These are phyloP conservation scores for Ambrosiella cleistominuta DNA, from an alignment of 2,329 filamentous ascomycete species.

Conservation along the genomic window DNA sequence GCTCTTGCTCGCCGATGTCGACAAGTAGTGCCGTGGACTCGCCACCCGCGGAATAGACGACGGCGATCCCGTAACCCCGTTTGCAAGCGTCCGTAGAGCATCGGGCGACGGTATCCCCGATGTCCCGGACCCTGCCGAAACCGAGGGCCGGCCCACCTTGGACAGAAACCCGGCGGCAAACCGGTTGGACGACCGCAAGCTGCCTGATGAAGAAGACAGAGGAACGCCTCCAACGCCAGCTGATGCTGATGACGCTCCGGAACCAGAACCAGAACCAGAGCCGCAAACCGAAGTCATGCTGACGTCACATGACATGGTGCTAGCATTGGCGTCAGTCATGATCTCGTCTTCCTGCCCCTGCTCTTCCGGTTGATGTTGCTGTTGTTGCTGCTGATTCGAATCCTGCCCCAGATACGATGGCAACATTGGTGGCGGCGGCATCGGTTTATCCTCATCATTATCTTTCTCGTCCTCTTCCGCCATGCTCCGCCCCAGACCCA, in stretches of 20 bases:
- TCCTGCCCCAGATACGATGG: slow-evolving; percentile 9
- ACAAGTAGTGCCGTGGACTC: slow-evolving; percentile 8
- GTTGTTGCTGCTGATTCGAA: not conserved
- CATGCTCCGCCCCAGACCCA: slow-evolving; percentile 13
- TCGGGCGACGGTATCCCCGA: slow-evolving; percentile 8
- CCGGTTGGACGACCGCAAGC: slow-evolving; percentile 6
- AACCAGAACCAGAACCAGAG: no score
- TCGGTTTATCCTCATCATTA: slow-evolving; percentile 11
- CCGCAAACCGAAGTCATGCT: slow-evolving; percentile 4
- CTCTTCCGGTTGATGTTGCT: not conserved
- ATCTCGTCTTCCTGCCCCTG: not conserved
- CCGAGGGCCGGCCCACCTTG: slow-evolving; percentile 2
- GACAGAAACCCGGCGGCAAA: slow-evolving; percentile 11
- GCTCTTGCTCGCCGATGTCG: not conserved
- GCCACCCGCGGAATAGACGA: slow-evolving; percentile 12
- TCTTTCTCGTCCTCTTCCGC: not conserved
- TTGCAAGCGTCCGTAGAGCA: slow-evolving; percentile 6
- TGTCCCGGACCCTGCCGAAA: slow-evolving; percentile 8
- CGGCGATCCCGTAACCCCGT: slow-evolving; percentile 6
- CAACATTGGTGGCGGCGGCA: slow-evolving; percentile 6
- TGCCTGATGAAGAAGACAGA: not conserved
- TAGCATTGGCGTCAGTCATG: slow-evolving; percentile 7
- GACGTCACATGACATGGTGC: slow-evolving; percentile 10
- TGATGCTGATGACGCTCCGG: no score
- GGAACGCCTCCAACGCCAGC: no score